Evolutionary conservation across 2,329 filamentous ascomycete genomes (phyloP).

Genomic region (Epichloe gansuensis): DNA sequence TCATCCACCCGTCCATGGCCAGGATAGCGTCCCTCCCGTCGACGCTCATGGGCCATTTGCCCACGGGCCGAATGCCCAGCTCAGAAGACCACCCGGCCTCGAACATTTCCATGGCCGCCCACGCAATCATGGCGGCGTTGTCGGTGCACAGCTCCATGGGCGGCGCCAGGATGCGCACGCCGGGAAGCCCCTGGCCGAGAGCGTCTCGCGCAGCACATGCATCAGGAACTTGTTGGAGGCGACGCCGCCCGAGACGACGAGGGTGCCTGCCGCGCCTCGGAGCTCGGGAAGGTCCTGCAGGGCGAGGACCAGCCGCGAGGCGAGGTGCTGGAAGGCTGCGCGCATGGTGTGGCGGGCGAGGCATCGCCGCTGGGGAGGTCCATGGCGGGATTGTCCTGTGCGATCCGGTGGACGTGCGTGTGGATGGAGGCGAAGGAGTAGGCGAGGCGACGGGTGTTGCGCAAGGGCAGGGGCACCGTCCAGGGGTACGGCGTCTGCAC

Average conservation of each 20-base stretch:
- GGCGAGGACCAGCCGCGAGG: conserved; percentile 58
- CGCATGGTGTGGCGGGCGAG: conserved; percentile 68
- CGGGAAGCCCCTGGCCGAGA: conserved; percentile 55
- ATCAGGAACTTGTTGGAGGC: conserved; percentile 73
- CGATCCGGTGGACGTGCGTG: conserved; percentile 36
- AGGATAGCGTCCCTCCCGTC: conserved; percentile 44
- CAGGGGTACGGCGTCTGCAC: conserved; percentile 37
- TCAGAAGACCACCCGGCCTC: conserved; percentile 59
- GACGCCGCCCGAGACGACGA: conserved; percentile 85
- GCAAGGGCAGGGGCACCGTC: conserved; percentile 56
- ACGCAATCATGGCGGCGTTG: conserved; percentile 96
- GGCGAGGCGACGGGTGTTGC: conserved; percentile 41
- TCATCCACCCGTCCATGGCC: conserved; percentile 40
- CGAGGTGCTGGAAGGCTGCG: conserved; percentile 77
- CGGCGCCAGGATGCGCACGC: conserved; percentile 59
- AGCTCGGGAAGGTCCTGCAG: conserved; percentile 30
- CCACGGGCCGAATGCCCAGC: conserved; percentile 45
- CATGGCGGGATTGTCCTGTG: conserved; percentile 28
- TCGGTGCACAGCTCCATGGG: conserved; percentile 74
- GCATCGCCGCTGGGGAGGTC: conserved; percentile 46
- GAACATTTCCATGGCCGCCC: conserved; percentile 89
- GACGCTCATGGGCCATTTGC: conserved; percentile 65
- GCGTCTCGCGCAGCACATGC: conserved; percentile 43
- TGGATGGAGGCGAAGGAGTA: conserved; percentile 66
- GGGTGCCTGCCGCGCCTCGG: conserved; percentile 28